These are phyloP conservation scores for Candida nonsorbophila DNA, from an alignment of 805 yeast genomes.

Conservation along the genomic window DNA sequence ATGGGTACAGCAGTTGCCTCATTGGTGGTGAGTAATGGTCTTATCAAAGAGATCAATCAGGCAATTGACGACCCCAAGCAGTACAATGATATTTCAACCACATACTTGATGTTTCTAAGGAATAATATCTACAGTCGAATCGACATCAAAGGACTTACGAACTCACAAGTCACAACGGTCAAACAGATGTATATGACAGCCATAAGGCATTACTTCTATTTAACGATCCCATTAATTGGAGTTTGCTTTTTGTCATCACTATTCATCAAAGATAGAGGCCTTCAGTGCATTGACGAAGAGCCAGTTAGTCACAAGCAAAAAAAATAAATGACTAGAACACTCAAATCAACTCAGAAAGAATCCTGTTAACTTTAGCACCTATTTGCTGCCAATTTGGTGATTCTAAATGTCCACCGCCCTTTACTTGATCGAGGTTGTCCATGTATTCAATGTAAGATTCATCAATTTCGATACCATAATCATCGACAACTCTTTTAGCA, in stretches of 20 bases:
- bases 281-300: constrained; percentile 27
- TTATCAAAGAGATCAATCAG: constrained; percentile 13
- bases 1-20: constrained; percentile 26
- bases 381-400: too few relatives aligned
- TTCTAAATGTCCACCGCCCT: too few relatives aligned
- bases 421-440: too few relatives aligned
- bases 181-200: constrained; percentile 21
- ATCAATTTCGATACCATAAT: constrained; percentile 14
- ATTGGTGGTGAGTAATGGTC: constrained; percentile 20
- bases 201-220: constrained; percentile 24
- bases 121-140: constrained; percentile 24
- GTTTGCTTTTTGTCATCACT: constrained; percentile 25
- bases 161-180: constrained; percentile 14
- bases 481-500: constrained; percentile 8
- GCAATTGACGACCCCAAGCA: constrained; percentile 5
- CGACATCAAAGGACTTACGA: constrained; percentile 15
- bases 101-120: constrained; percentile 14
- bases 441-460: constrained; percentile 10
- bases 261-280: constrained; percentile 34
- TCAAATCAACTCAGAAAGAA: background rate
- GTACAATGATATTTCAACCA: constrained; percentile 6
- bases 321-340: background rate
- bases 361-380: background rate
- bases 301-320: constrained; percentile 5
- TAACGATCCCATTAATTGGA: constrained; percentile 29